Evolutionary conservation across 768 basidiomycete species (phyloP).

Genomic region (Suillus tomentosus): DNA sequence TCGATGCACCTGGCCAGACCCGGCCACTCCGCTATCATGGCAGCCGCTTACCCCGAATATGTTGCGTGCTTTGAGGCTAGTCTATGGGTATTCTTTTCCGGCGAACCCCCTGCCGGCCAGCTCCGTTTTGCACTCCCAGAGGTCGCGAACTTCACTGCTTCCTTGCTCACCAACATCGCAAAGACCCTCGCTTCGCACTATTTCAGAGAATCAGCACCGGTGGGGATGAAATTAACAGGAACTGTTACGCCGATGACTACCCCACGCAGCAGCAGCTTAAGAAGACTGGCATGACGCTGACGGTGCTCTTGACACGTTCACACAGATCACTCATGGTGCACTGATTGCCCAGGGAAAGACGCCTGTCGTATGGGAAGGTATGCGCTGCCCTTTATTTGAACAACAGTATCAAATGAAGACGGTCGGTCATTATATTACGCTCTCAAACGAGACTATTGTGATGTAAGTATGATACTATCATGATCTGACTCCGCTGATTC

Average conservation of each 20-base stretch:
- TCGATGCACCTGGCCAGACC: conserved; percentile 69
- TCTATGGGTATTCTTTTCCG: conserved; percentile 58
- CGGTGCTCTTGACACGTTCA: conserved; percentile 42
- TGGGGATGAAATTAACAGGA: conserved; percentile 72
- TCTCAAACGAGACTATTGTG: conserved; percentile 53
- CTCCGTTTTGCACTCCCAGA: conserved; percentile 61
- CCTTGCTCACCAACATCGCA: conserved; percentile 52
- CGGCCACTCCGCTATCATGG: conserved; percentile 57
- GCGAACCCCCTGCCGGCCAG: conserved; percentile 73
- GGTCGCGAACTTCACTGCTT: conserved; percentile 54
- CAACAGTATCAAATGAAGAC: neutral
- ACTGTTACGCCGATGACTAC: conserved; percentile 63
- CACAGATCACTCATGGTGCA: conserved; percentile 34
- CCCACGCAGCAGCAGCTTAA: conserved; percentile 54
- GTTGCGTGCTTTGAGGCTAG: conserved; percentile 58
- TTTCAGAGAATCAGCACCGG: conserved; percentile 57
- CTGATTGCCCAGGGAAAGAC: conserved; percentile 43
- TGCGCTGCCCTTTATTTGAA: neutral
- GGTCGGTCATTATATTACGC: conserved; percentile 35
- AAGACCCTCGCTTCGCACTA: conserved; percentile 52
- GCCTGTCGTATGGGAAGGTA: conserved; percentile 50
- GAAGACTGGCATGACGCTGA: conserved; percentile 38
- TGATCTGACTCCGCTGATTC: conserved; percentile 12
- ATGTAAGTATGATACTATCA: conserved; percentile 41
- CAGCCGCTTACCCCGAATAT: conserved; percentile 63